phyloP scores from a whole-genome alignment of 2,329 filamentous ascomycete species.

The Emmonsiellopsis sp. region DNA sequence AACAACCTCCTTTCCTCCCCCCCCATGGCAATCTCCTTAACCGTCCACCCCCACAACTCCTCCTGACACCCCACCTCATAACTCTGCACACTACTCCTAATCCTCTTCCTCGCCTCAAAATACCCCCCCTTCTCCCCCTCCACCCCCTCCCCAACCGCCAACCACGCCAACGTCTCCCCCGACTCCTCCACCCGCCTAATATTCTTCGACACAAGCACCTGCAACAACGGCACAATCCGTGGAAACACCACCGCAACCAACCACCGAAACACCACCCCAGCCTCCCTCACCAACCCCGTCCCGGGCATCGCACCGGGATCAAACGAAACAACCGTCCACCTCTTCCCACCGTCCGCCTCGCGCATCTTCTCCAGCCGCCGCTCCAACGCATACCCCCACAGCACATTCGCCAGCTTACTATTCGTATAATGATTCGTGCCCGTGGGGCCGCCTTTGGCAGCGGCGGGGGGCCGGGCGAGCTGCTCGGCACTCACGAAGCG shows the following conservation, averaged over 20 bases:
- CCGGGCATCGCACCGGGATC: conserved; percentile 44
- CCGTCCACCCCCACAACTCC: conserved; percentile 43
- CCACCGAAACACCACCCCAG: conserved; percentile 18
- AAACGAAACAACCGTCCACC: conserved; percentile 35
- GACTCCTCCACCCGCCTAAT: conserved; percentile 31
- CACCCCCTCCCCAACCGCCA: conserved; percentile 29
- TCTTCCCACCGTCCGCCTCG: conserved; percentile 9
- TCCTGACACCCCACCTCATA: conserved; percentile 40
- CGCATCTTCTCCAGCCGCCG: conserved; percentile 22
- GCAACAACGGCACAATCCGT: conserved; percentile 21
- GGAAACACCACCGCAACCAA: conserved; percentile 24
- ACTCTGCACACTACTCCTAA: conserved; percentile 36
- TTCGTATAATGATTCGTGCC: conserved; percentile 33
- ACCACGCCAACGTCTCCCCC: conserved; percentile 31
- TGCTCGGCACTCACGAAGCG: conserved; percentile 37
- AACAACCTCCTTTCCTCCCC: not conserved
- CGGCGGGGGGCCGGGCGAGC: conserved; percentile 32
- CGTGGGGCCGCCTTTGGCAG: conserved; percentile 9
- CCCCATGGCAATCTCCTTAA: conserved; percentile 21
- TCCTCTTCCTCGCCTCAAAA: conserved; percentile 35
- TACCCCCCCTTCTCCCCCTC: conserved; percentile 33
- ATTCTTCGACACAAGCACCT: conserved; percentile 27
- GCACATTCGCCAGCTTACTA: conserved; percentile 40
- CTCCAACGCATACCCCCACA: conserved; percentile 41
- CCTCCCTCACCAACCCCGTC: conserved; percentile 34